Evolutionary conservation across 768 basidiomycete genomes (phyloP), one percentile per base, ranked within the genome.

Genomic region (Lentinula guzmanii): DNA sequence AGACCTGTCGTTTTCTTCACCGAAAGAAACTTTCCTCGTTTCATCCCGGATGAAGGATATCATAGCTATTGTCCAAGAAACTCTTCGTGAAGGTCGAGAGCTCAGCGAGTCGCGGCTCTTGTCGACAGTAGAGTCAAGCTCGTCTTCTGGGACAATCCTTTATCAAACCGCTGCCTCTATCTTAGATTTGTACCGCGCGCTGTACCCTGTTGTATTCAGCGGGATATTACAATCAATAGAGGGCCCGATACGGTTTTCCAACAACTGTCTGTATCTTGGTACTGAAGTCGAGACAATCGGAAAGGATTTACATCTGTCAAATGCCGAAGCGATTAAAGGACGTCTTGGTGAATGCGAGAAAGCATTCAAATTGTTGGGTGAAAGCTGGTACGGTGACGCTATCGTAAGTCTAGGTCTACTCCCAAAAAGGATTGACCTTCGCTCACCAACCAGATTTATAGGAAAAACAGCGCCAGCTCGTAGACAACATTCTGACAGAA

Each of bases 131-230:
- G 64, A 72, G 33, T 65, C 79, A 34, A 66, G 65, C 33, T 70
- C 66, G 1, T 63, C 73, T 2, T 79, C 83, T 18, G 88, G 89
- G 9, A 75, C 73, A 1, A 74, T 86, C 21, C 76, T 95, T 28
- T 68, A 82, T 48, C 82, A 87, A 64, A 79, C 87, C 1, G 81
- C 87, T 16, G 76, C 84, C 2, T 80, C 87, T 16, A 78, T 86
- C 2, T 77, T 96, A 59, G 93, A 95, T 58, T 75, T 97, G 8
- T 90, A 86, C 73, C 82, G 89, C 48, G 91, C 91, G 1, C 70
- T 97, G 28, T 86, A 90, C 69, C 92, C 92, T 11, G 79, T 90
- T 41, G 78, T 79, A 37, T 85, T 84, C 62, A 71, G 76, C 0
- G 66, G 75, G 41, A 74, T 77, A 50, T 71, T 90, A 34, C 69